Percentiles rank a stretch among this genome's conserved stretches.
Conservation (phyloP, 495 filamentous ascomycete species). For the Penicillium macrosclerotiorum region DNA sequence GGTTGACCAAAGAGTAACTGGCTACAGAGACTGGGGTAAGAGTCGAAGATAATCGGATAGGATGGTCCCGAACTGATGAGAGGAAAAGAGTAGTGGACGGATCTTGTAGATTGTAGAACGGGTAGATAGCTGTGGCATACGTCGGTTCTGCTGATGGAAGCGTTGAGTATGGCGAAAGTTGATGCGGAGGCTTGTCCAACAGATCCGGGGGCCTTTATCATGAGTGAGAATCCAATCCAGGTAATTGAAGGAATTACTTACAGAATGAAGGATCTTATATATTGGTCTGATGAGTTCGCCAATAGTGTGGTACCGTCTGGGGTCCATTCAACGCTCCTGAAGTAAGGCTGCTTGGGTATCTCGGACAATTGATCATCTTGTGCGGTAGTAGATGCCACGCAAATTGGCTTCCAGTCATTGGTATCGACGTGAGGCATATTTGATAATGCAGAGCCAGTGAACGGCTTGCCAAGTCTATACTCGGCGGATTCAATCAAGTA, state of each 20-base stretch:
- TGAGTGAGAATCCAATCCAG: not conserved
- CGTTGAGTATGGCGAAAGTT: constrained; percentile 59
- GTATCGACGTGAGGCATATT: constrained; percentile 10
- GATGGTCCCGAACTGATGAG: constrained; percentile 64
- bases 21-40: constrained; percentile 47
- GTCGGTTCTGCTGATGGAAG: constrained; percentile 65
- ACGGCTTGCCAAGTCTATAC: not conserved
- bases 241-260: constrained; percentile 25
- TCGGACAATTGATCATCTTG: not conserved
- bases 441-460: no score
- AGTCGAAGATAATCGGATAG: constrained; percentile 70
- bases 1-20: constrained; percentile 69
- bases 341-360: constrained; percentile 37
- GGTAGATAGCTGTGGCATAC: constrained; percentile 68
- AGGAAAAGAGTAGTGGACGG: constrained; percentile 67
- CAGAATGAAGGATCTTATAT: constrained; percentile 69
- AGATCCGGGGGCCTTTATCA: constrained; percentile 57
- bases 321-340: constrained; percentile 66
- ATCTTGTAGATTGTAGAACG: constrained; percentile 65
- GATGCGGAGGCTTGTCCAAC: constrained; percentile 53
- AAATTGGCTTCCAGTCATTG: constrained; percentile 21
- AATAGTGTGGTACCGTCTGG: constrained; percentile 81
- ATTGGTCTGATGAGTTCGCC: constrained; percentile 68
- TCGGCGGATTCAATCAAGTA: not conserved
- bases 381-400: constrained; percentile 31